phyloP scores from a whole-genome alignment of 192 early-diverging fungal genomes.

The Backusella westeae region DNA sequence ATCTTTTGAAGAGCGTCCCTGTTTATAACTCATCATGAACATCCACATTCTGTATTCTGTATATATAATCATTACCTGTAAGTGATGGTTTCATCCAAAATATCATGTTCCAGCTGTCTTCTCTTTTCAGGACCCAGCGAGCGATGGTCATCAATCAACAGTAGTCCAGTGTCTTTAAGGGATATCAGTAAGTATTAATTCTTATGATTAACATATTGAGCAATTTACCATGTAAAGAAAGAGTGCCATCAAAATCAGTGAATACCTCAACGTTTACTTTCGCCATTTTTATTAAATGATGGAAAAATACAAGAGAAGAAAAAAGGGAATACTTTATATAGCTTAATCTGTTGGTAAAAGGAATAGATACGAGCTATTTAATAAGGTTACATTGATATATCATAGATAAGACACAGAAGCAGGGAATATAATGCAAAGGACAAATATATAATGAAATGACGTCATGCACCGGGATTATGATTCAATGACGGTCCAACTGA shows the following conservation, averaged over 20 bases:
- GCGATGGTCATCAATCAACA: constrained; percentile 46
- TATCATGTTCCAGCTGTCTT: constrained; percentile 37
- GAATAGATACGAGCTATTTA: neutral
- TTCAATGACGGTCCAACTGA: neutral
- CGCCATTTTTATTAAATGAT: neutral
- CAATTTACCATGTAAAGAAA: constrained; percentile 39
- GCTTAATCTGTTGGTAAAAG: neutral
- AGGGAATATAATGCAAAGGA: neutral
- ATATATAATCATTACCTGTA: constrained; percentile 35
- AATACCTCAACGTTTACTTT: constrained; percentile 46
- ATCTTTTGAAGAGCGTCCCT: constrained; percentile 37
- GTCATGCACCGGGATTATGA: neutral
- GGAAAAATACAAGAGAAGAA: constrained; percentile 1
- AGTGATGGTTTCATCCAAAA: constrained; percentile 40
- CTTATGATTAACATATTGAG: neutral
- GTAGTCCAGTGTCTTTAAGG: constrained; percentile 43
- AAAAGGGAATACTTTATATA: neutral
- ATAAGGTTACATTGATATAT: neutral
- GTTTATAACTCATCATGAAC: neutral
- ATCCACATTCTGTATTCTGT: too few species aligned
- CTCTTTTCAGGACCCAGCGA: constrained; percentile 40
- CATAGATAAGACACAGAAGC: neutral
- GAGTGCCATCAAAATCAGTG: constrained; percentile 56
- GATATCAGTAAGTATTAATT: neutral
- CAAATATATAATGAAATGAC: neutral